Evolutionary conservation across 305 asterid species (phyloP).

Genomic region (Ajuga reptans): DNA sequence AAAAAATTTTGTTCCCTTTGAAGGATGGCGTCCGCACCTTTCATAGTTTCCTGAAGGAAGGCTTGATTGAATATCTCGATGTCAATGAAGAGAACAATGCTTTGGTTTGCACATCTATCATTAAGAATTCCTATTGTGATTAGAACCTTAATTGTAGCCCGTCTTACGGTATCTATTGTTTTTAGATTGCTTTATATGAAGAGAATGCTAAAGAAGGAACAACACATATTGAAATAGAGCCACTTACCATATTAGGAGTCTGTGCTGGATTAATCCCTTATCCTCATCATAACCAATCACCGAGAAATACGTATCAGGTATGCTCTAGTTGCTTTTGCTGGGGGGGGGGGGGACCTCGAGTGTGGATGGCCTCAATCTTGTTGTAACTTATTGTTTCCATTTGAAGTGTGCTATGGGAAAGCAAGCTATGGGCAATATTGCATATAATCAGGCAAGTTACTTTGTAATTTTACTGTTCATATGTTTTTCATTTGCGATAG

Average conservation of each 20-base stretch:
- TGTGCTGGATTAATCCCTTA: slow-evolving; percentile 93
- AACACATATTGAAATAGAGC: slow-evolving; percentile 95
- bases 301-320: slow-evolving; percentile 98
- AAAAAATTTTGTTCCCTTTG: slow-evolving; percentile 21
- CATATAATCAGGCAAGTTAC: slow-evolving; percentile 74
- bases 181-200: slow-evolving; percentile 84
- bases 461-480: not conserved
- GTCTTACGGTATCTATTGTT: slow-evolving; percentile 25
- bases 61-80: slow-evolving; percentile 91
- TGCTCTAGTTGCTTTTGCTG: not conserved
- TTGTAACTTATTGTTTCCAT: slow-evolving; percentile 18
- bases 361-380: not conserved
- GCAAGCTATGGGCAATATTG: slow-evolving; percentile 99
- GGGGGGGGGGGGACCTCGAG: not conserved
- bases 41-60: slow-evolving; percentile 71
- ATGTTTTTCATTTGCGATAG: not conserved
- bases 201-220: slow-evolving; percentile 64
- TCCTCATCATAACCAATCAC: slow-evolving; percentile 99
- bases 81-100: slow-evolving; percentile 97
- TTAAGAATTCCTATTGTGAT: not conserved
- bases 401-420: slow-evolving; percentile 98
- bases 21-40: slow-evolving; percentile 90
- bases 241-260: slow-evolving; percentile 87
- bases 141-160: slow-evolving; percentile 6
- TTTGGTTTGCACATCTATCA: slow-evolving; percentile 44